Percentiles rank a stretch among this genome's conserved stretches.
Conservation (phyloP, 495 filamentous ascomycete species). For the Talaromyces adpressus region DNA sequence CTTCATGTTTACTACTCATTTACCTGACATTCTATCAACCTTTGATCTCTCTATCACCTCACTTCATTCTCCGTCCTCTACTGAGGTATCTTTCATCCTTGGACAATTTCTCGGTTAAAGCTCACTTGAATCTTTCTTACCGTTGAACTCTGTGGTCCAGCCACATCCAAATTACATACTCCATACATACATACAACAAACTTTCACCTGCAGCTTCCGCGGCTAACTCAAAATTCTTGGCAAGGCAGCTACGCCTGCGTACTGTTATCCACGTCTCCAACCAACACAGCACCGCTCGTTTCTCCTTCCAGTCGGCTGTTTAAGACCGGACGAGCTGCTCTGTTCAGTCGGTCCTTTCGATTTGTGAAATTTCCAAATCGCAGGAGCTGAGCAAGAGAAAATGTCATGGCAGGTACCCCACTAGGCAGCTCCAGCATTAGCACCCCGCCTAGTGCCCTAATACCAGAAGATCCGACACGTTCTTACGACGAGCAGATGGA, state of each 20-base stretch:
- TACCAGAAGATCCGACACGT: constrained; percentile 24
- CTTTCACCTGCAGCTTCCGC: constrained; percentile 1
- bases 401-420: constrained; percentile 46
- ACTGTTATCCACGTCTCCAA: not conserved
- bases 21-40: not conserved
- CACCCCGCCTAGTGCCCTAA: constrained; percentile 35
- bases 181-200: not conserved
- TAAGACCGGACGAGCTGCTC: not conserved
- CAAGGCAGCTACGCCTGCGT: constrained; percentile 4
- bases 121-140: not conserved
- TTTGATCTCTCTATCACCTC: constrained; percentile 5
- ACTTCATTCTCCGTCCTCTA: not conserved
- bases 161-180: not conserved
- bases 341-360: not conserved
- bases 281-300: not conserved
- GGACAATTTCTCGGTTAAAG: not conserved
- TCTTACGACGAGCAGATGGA: constrained; percentile 44
- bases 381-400: constrained; percentile 11
- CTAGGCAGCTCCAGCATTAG: constrained; percentile 41
- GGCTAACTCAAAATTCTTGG: constrained; percentile 8
- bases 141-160: not conserved
- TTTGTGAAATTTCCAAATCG: not conserved
- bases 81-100: not conserved
- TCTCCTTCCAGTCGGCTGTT: not conserved
- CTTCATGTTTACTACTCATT: not conserved